phyloP scores from a whole-genome alignment of 1,284 basidiomycete species.

The Trametes versicolor region DNA sequence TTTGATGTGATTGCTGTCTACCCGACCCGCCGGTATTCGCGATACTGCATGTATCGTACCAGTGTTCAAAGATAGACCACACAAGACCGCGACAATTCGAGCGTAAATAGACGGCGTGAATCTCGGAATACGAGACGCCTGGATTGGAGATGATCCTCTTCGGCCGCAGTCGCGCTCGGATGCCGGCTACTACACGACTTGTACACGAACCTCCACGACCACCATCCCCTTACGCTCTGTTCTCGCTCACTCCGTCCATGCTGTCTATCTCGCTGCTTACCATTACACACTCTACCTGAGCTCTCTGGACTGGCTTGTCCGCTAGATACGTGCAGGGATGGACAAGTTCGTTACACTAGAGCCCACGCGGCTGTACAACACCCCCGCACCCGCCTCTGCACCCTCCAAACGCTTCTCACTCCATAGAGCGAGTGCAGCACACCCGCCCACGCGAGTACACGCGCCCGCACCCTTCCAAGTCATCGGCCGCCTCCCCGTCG shows the following conservation, averaged over 20 bases:
- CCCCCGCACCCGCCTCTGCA: constrained; percentile 43
- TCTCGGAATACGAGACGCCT: neutral
- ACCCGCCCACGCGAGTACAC: constrained; percentile 29
- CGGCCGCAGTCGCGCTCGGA: neutral
- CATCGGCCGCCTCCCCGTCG: constrained; percentile 82
- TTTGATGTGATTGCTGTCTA: too few species aligned
- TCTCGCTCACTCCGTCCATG: neutral
- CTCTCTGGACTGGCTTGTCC: neutral
- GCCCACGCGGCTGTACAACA: constrained; percentile 74
- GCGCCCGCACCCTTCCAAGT: constrained; percentile 51
- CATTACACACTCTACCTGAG: neutral
- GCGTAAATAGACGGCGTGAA: neutral
- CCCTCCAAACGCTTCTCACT: constrained; percentile 34
- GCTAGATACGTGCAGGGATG: constrained; percentile 52
- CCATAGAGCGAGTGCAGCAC: constrained; percentile 19
- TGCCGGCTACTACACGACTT: neutral
- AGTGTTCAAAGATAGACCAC: too few species aligned
- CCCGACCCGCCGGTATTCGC: too few species aligned
- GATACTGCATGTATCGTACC: too few species aligned
- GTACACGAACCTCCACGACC: neutral
- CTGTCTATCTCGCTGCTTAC: neutral
- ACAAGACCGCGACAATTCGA: too few species aligned
- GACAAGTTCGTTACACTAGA: constrained; percentile 83
- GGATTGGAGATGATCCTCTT: neutral
- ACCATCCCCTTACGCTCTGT: neutral